Percentiles rank a stretch among this genome's conserved stretches.
These are phyloP conservation scores for Neurospora sp. DNA, from an alignment of 495 filamentous ascomycete genomes.

Conservation along the genomic window DNA sequence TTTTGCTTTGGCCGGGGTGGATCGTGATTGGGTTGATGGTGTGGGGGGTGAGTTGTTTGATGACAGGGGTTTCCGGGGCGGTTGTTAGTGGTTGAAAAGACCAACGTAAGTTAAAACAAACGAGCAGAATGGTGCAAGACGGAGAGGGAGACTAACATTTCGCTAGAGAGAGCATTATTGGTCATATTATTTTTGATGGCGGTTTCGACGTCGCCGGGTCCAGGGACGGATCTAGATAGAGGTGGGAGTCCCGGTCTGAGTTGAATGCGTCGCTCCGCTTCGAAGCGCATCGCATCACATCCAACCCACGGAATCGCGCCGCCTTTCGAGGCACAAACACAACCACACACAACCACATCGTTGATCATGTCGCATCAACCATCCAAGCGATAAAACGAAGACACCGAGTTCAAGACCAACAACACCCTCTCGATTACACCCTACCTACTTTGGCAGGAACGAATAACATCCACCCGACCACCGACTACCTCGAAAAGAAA, in stretches of 20 bases:
- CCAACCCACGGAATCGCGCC: neutral
- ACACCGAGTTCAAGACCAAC: neutral
- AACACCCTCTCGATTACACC: neutral
- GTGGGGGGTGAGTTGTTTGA: slow-evolving; percentile 11
- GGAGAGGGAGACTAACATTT: too few species aligned
- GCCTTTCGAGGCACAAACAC: neutral
- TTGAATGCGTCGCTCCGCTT: neutral
- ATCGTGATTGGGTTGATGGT: slow-evolving; percentile 16
- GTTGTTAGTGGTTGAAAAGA: neutral
- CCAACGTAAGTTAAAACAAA: too few species aligned
- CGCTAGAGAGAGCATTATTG: too few species aligned
- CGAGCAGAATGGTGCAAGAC: too few species aligned
- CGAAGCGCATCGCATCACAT: neutral
- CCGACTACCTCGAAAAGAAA: slow-evolving; percentile 56
- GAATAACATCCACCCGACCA: too few species aligned
- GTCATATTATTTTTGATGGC: too few species aligned
- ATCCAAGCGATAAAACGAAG: neutral
- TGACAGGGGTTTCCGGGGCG: neutral
- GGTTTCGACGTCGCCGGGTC: too few species aligned
- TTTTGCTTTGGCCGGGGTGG: slow-evolving; percentile 42
- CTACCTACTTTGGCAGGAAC: too few species aligned
- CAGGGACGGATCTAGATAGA: too few species aligned
- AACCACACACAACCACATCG: neutral
- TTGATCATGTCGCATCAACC: neutral
- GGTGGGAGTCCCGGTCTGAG: neutral